Evolutionary conservation across 148 eudicot genomes (phyloP).

Genomic region (Camellia japonica): DNA sequence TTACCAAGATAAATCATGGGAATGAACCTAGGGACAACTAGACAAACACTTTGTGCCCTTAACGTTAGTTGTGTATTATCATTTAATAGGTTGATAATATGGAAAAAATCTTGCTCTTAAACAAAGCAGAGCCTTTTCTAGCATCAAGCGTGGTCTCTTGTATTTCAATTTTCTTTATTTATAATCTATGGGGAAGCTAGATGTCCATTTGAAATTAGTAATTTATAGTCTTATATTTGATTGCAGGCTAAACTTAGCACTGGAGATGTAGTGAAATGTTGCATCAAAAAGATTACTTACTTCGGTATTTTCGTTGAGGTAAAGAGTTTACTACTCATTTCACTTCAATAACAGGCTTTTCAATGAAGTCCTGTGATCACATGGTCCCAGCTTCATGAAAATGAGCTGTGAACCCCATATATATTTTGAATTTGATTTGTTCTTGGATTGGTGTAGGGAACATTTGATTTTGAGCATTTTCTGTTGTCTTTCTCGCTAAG

Average conservation of each 20-base stretch:
- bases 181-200: neutral
- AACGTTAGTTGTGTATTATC: neutral
- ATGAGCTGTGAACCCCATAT: neutral
- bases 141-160: neutral
- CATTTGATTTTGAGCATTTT: neutral
- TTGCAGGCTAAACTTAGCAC: constrained; percentile 71
- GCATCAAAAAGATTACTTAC: constrained; percentile 80
- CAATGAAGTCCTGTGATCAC: neutral
- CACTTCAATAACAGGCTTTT: neutral
- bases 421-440: neutral
- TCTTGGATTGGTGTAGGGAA: neutral
- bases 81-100: neutral
- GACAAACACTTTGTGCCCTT: neutral
- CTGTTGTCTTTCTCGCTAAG: neutral
- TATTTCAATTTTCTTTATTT: neutral
- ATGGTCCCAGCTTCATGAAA: neutral
- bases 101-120: neutral
- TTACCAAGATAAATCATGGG: neutral
- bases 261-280: constrained; percentile 87
- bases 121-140: neutral
- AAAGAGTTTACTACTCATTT: constrained; percentile 11
- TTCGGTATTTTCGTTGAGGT: constrained; percentile 96
- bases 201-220: neutral
- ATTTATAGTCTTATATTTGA: neutral
- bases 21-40: neutral